Evolutionary conservation across 2,329 filamentous ascomycete species (phyloP).

Genomic region (Ceratocystiopsis sp.): DNA sequence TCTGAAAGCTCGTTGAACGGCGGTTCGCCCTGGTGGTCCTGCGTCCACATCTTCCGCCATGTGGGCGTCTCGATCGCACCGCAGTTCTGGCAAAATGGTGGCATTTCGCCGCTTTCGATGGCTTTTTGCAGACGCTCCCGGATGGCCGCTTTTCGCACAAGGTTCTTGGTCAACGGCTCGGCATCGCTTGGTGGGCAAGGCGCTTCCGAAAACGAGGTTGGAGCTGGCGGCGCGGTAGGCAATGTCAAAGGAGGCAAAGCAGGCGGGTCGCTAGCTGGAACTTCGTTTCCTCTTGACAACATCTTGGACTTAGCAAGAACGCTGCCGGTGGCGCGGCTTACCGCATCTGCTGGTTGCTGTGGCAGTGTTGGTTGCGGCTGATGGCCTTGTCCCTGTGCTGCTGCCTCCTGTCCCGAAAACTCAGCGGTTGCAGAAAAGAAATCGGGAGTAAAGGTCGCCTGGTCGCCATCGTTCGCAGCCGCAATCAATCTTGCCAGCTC

Average conservation of each 20-base stretch:
- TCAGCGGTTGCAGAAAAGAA: background rate
- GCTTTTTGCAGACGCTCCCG: slow-evolving; percentile 42
- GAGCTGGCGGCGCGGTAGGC: slow-evolving; percentile 13
- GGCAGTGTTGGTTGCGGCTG: slow-evolving; percentile 3
- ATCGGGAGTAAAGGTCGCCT: background rate
- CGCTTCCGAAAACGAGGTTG: slow-evolving; percentile 20
- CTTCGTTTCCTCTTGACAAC: background rate
- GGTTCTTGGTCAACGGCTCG: slow-evolving; percentile 41
- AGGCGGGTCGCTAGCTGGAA: slow-evolving; percentile 31
- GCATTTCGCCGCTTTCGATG: slow-evolving; percentile 66
- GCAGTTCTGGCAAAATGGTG: slow-evolving; percentile 80
- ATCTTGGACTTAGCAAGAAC: background rate
- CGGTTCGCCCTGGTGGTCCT: slow-evolving; percentile 53
- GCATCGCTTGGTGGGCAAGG: slow-evolving; percentile 27
- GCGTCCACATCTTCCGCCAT: slow-evolving; percentile 87
- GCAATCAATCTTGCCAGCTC: slow-evolving; percentile 4
- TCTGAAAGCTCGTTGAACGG: slow-evolving; percentile 54
- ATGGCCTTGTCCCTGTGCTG: background rate
- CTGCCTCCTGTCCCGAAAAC: background rate
- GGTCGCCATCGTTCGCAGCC: background rate
- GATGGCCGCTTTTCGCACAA: slow-evolving; percentile 44
- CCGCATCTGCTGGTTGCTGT: slow-evolving; percentile 1
- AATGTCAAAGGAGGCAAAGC: slow-evolving; percentile 14
- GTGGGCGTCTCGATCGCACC: slow-evolving; percentile 91
- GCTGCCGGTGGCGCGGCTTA: background rate